Evolutionary conservation across 2,329 filamentous ascomycete genomes (phyloP), one percentile per base, ranked within the genome.

Genomic region (Calonectria fujianensis): DNA sequence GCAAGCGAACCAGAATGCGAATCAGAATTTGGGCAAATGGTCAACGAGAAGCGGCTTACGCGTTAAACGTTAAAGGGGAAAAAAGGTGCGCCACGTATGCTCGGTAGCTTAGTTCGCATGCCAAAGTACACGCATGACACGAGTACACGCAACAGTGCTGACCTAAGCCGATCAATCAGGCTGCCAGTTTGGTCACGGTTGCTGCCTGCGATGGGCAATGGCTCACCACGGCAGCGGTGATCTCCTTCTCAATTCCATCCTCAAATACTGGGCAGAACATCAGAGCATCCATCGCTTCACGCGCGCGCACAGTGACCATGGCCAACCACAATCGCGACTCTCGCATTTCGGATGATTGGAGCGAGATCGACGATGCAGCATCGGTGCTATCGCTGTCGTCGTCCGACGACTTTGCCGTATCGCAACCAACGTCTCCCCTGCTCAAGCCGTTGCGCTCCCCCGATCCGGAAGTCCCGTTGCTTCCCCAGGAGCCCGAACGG

Each of bases 291-390:
- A 16, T 31, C 41, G n/a, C 37, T 14, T 11, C 61, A 39, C n/a
- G 24, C 70, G 67, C 24, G 31, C 68, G 64, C 24, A n/a, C 57
- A 29, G 57, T 41, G 4, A 51, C n/a, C 59, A 80, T 80, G 77
- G 24, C 75, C 0, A 54, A 63, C 0, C 16, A 45, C 3, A 52
- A 31, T 8, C 50, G 27, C n/a, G 63, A 57, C 11, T 69, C 77
- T 5, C 67, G 27, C 20, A 79, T 80, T 2, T 54, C 73, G 29
- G 79, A 80, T 29, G 79, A 80, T 68, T 80, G 79, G 79, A 65
- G 75, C 3, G 78, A 81, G 52, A 52, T 80, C 7, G 76, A 80
- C 2, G 74, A 70, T 27, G 72, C 72, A 7, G 67, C 74, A 0
- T 80, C 79, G 0, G 74, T 81, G 9, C 11, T 79, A 9, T 80